Evolutionary conservation across 78 protist species (phyloP).

Genomic region (Dictyostelium brefeldianum): DNA sequence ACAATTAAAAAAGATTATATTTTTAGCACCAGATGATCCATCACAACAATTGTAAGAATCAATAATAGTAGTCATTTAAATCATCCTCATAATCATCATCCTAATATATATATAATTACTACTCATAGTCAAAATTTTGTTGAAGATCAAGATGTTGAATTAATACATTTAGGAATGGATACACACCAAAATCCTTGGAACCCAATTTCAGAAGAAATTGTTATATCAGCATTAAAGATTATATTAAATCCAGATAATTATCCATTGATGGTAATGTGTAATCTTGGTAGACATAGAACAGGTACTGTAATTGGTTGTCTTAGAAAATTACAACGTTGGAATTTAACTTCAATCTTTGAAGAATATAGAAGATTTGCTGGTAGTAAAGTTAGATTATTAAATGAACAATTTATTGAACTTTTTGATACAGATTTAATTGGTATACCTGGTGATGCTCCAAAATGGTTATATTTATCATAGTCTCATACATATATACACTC

Average conservation of each 20-base stretch:
- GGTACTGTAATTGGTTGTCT: constrained; percentile 96
- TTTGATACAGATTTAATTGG: constrained; percentile 97
- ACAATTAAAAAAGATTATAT: constrained; percentile 86
- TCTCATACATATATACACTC: background rate
- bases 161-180: constrained; percentile 86
- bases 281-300: constrained; percentile 94
- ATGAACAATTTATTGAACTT: constrained; percentile 98
- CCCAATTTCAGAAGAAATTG: constrained; percentile 91
- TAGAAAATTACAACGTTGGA: constrained; percentile 97
- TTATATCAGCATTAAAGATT: constrained; percentile 87
- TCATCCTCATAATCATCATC: background rate
- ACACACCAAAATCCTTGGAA: constrained; percentile 82
- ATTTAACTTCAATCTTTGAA: constrained; percentile 92
- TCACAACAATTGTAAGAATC: constrained; percentile 76
- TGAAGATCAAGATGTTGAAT: constrained; percentile 90
- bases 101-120: background rate
- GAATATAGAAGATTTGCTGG: constrained; percentile 95
- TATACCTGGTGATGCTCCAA: constrained; percentile 82
- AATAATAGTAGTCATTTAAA: no score
- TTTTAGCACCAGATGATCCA: constrained; percentile 93
- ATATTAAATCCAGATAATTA: constrained; percentile 87
- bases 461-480: constrained; percentile 43
- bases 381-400: constrained; percentile 86
- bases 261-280: constrained; percentile 95
- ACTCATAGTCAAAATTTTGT: constrained; percentile 74